Evolutionary conservation across 2,329 filamentous ascomycete species (phyloP).

Genomic region (Eutypella sp.): DNA sequence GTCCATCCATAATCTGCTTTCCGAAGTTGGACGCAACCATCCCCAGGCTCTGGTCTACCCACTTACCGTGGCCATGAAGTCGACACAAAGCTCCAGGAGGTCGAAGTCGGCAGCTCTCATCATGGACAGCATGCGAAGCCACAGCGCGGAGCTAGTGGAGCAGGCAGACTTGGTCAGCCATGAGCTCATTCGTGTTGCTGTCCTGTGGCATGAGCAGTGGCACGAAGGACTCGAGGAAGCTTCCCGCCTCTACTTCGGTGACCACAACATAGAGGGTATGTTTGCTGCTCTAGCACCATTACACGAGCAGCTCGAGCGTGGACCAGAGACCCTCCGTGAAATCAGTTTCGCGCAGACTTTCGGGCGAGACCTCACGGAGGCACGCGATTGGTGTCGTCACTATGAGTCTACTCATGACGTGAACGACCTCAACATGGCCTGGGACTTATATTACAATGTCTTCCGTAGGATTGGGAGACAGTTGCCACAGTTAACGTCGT

Average conservation of each 20-base stretch:
- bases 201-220: slow-evolving; percentile 98
- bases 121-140: slow-evolving; percentile 96
- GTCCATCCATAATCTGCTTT: slow-evolving; percentile 86
- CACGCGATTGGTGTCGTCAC: slow-evolving; percentile 90
- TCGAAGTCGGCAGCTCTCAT: slow-evolving; percentile 86
- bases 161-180: slow-evolving; percentile 94
- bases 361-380: slow-evolving; percentile 89
- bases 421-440: slow-evolving; percentile 94
- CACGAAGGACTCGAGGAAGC: slow-evolving; percentile 97
- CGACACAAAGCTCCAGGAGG: slow-evolving; percentile 71
- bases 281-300: slow-evolving; percentile 84
- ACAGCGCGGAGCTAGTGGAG: slow-evolving; percentile 86
- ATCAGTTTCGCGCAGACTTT: slow-evolving; percentile 98
- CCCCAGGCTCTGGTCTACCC: slow-evolving; percentile 96
- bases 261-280: slow-evolving; percentile 97
- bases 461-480: slow-evolving; percentile 95
- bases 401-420: slow-evolving; percentile 86
- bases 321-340: slow-evolving; percentile 88
- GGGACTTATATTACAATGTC: slow-evolving; percentile 98
- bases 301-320: slow-evolving; percentile 84
- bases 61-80: slow-evolving; percentile 97
- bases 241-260: slow-evolving; percentile 92
- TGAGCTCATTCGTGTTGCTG: slow-evolving; percentile 93
- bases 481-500: slow-evolving; percentile 81
- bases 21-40: slow-evolving; percentile 88